These are phyloP conservation scores for Metschnikowia chrysomelidarum DNA, from an alignment of 805 yeast species.

Conservation along the genomic window DNA sequence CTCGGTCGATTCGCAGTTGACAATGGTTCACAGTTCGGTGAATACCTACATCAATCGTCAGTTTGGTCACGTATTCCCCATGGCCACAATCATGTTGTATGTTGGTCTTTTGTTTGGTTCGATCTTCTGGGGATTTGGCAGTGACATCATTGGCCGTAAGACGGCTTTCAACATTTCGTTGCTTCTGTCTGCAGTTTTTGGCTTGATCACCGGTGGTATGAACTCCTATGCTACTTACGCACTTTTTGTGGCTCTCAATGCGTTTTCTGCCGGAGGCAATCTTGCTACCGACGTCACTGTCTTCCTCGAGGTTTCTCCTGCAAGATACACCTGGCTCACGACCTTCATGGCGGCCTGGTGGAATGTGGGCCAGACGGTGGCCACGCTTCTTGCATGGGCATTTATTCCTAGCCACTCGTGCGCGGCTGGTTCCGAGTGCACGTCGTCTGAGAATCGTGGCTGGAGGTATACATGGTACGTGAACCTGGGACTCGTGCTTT, in stretches of 20 bases:
- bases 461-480: slow-evolving; percentile 16
- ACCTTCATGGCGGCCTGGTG: slow-evolving; percentile 50
- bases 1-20: slow-evolving; percentile 43
- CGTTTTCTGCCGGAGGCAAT: slow-evolving; percentile 56
- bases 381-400: slow-evolving; percentile 54
- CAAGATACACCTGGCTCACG: slow-evolving; percentile 48
- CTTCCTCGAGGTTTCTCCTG: slow-evolving; percentile 52
- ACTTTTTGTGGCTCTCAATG: slow-evolving; percentile 44
- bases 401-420: slow-evolving; percentile 46
- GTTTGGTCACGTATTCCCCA: slow-evolving; percentile 44
- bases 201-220: slow-evolving; percentile 55
- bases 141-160: slow-evolving; percentile 54
- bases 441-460: slow-evolving; percentile 9
- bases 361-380: slow-evolving; percentile 61
- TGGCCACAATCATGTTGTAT: slow-evolving; percentile 43
- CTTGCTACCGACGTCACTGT: slow-evolving; percentile 54
- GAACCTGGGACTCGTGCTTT: slow-evolving; percentile 11
- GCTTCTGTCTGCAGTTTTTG: slow-evolving; percentile 46
- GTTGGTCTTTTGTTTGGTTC: slow-evolving; percentile 54
- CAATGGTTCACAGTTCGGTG: slow-evolving; percentile 46
- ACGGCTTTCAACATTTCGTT: slow-evolving; percentile 51
- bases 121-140: slow-evolving; percentile 54
- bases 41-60: slow-evolving; percentile 47
- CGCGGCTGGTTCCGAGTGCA: slow-evolving; percentile 12
- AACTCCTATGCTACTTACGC: slow-evolving; percentile 48